These are phyloP conservation scores for Eleusine coracana DNA, from an alignment of 176 grass and related monocot genomes.

Conservation along the genomic window DNA sequence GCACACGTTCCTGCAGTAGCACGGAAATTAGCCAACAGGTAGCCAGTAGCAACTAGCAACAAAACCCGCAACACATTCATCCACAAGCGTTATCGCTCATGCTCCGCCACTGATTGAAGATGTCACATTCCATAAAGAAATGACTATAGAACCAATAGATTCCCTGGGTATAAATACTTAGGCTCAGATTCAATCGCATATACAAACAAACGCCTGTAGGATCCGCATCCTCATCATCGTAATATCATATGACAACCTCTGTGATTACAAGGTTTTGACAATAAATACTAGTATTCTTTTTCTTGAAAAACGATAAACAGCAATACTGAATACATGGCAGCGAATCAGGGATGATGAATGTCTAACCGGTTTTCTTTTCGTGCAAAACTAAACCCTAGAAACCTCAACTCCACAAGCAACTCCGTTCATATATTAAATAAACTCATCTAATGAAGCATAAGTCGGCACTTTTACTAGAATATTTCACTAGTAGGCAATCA, in stretches of 20 bases:
- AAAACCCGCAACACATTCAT: too few species aligned
- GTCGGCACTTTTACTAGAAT: background rate
- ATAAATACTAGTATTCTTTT: constrained; percentile 5
- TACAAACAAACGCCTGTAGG: background rate
- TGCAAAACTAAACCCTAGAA: constrained; percentile 9
- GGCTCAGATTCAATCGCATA: background rate
- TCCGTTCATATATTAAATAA: background rate
- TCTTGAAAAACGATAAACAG: background rate
- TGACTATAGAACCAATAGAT: background rate
- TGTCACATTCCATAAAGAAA: background rate
- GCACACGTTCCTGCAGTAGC: too few species aligned
- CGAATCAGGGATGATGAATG: background rate
- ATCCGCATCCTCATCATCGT: background rate
- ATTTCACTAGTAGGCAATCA: background rate
- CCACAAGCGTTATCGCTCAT: too few species aligned
- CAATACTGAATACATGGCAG: background rate
- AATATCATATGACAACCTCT: background rate
- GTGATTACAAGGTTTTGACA: constrained; percentile 1
- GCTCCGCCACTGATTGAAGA: too few species aligned
- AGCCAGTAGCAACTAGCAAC: too few species aligned
- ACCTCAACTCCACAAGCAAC: background rate
- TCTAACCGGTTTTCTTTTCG: background rate
- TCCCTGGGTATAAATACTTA: background rate
- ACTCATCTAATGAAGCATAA: background rate
- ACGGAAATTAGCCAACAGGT: too few species aligned